A percentile compares a stretch with the other conserved stretches of the same genome.
Conservation (phyloP, 2,329 filamentous ascomycete genomes). For the Fusarium agapanthi region DNA sequence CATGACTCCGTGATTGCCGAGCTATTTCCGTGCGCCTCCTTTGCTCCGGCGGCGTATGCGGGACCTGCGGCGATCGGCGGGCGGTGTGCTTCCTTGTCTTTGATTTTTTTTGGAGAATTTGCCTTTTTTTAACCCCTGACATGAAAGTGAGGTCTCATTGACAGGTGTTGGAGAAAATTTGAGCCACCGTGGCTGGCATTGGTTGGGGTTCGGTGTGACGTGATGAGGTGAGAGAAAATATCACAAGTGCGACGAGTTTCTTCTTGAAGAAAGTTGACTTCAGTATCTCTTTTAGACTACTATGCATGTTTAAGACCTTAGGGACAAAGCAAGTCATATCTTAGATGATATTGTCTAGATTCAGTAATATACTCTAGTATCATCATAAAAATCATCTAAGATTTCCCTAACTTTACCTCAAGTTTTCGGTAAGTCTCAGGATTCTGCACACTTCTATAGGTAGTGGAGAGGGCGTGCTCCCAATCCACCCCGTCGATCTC, state of each 20-base stretch:
- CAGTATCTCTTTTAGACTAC: not conserved
- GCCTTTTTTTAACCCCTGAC: slow-evolving; percentile 14
- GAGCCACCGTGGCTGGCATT: slow-evolving; percentile 18
- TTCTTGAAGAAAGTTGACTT: too few relatives aligned
- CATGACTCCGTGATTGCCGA: slow-evolving; percentile 26
- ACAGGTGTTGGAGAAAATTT: slow-evolving; percentile 14
- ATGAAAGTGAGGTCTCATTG: not conserved
- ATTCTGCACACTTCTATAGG: slow-evolving; percentile 60
- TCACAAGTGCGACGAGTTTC: not conserved
- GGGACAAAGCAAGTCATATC: not conserved
- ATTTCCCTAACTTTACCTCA: slow-evolving; percentile 24
- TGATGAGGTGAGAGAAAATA: not conserved
- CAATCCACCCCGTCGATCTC: slow-evolving; percentile 56
- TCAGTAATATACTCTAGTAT: not conserved
- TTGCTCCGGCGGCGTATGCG: slow-evolving; percentile 31
- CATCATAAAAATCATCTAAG: not conserved
- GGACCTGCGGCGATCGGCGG: slow-evolving; percentile 29
- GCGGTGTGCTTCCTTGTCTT: not conserved
- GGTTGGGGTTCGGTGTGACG: not conserved
- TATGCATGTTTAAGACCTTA: too few relatives aligned
- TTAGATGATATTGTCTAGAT: not conserved
- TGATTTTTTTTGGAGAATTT: slow-evolving; percentile 12
- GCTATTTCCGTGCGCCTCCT: slow-evolving; percentile 36
- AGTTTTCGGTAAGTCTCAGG: slow-evolving; percentile 54
- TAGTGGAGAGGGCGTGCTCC: slow-evolving; percentile 60